phyloP scores from a whole-genome alignment of 345 rosid genomes.

The Lagerstroemia speciosa region DNA sequence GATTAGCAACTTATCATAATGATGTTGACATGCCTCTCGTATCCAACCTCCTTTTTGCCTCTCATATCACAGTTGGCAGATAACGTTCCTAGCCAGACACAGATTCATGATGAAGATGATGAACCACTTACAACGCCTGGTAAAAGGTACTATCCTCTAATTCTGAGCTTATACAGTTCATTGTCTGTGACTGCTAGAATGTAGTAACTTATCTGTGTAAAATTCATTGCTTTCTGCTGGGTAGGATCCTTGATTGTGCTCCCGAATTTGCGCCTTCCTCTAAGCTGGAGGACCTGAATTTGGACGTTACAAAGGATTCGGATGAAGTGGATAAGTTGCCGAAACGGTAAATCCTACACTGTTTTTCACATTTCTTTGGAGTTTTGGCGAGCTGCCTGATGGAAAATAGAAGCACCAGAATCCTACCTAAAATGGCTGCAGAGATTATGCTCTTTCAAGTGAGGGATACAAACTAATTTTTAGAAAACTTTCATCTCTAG shows the following conservation, averaged over 20 bases:
- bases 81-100: conserved; percentile 17
- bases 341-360: conserved; percentile 26
- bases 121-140: conserved; percentile 25
- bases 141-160: conserved; percentile 32
- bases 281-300: conserved; percentile 63
- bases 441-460: neutral
- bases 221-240: conserved; percentile 1
- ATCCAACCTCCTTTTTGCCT: too few species aligned
- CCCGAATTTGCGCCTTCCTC: conserved; percentile 63
- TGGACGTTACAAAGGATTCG: conserved; percentile 51
- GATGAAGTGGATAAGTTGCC: conserved; percentile 22
- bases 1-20: too few species aligned
- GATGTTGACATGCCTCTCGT: too few species aligned
- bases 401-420: neutral
- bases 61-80: conserved; percentile 16
- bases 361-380: neutral
- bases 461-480: neutral
- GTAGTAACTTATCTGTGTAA: neutral
- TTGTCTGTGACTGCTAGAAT: neutral
- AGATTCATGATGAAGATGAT: conserved; percentile 20
- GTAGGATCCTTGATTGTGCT: conserved; percentile 36
- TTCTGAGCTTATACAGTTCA: neutral
- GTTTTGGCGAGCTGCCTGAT: neutral
- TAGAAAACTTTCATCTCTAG: neutral
- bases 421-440: neutral